Percentiles rank a stretch among this genome's conserved stretches.
Evolutionary conservation across 116 monocot species (phyloP).

Genomic region (Cymodocea nodosa): DNA sequence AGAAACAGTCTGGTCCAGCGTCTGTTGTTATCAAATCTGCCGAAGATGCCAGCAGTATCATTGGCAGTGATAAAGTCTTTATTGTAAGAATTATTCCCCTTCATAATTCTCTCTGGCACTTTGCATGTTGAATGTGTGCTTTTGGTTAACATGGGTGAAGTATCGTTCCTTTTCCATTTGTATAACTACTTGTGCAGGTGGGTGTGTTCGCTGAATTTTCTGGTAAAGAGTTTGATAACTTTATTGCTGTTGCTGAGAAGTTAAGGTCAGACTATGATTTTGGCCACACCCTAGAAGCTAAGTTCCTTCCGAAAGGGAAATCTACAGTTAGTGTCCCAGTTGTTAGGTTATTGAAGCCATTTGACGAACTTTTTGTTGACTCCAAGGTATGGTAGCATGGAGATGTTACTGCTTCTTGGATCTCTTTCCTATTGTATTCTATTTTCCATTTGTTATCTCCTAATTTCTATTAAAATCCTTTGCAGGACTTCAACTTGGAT

Average conservation of each 20-base stretch:
- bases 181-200: conserved; percentile 31
- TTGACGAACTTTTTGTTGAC: conserved; percentile 81
- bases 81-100: conserved; percentile 45
- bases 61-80: conserved; percentile 46
- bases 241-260: conserved; percentile 54
- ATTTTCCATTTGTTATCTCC: neutral
- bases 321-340: conserved; percentile 30
- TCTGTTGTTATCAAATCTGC: conserved; percentile 64
- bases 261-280: conserved; percentile 75
- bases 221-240: conserved; percentile 71
- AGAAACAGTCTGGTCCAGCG: conserved; percentile 77
- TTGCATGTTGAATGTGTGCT: neutral
- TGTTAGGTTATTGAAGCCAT: conserved; percentile 81
- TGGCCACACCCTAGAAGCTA: conserved; percentile 66
- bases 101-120: neutral
- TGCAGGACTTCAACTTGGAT: conserved; percentile 76
- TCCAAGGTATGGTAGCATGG: conserved; percentile 41
- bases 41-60: conserved; percentile 37
- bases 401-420: neutral
- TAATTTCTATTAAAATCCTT: neutral
- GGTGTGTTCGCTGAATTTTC: conserved; percentile 69
- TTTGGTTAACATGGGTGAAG: neutral
- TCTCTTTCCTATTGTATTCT: neutral
- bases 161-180: neutral
- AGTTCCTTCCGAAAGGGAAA: conserved; percentile 75